Percentiles rank a stretch among this genome's conserved stretches.
These are phyloP conservation scores for Trametes cubensis DNA, from an alignment of 768 basidiomycete species.

Conservation along the genomic window DNA sequence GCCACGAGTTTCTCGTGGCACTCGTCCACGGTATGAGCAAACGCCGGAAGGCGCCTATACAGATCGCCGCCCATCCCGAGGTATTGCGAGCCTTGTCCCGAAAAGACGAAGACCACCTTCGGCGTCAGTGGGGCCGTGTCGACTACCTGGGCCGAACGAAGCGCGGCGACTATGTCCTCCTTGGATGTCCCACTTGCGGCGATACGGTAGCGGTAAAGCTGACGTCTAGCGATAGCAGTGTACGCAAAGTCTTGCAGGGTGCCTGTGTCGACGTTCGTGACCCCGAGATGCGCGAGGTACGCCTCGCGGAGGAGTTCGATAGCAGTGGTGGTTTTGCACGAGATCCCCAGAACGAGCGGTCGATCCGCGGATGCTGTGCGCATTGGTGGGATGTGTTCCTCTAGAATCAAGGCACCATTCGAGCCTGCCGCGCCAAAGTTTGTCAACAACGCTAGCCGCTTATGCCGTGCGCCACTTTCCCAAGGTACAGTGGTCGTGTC, in stretches of 20 bases:
- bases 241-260: slow-evolving; percentile 61
- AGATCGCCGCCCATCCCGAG: slow-evolving; percentile 62
- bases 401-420: slow-evolving; percentile 62
- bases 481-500: slow-evolving; percentile 45
- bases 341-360: slow-evolving; percentile 57
- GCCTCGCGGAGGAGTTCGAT: slow-evolving; percentile 50
- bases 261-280: slow-evolving; percentile 27
- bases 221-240: slow-evolving; percentile 67
- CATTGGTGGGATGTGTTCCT: slow-evolving; percentile 42
- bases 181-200: slow-evolving; percentile 47
- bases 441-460: slow-evolving; percentile 63
- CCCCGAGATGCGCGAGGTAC: slow-evolving; percentile 53
- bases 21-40: slow-evolving; percentile 55
- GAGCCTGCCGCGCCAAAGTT: slow-evolving; percentile 80
- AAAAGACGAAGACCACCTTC: slow-evolving; percentile 67
- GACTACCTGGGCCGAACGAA: slow-evolving; percentile 41
- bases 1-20: slow-evolving; percentile 55
- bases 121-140: slow-evolving; percentile 32
- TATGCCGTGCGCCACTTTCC: slow-evolving; percentile 38
- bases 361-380: not conserved
- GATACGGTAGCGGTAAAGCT: slow-evolving; percentile 55
- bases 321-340: slow-evolving; percentile 55
- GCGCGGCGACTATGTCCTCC: slow-evolving; percentile 49
- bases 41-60: slow-evolving; percentile 52
- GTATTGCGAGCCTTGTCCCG: slow-evolving; percentile 75